Evolutionary conservation across 2,329 filamentous ascomycete genomes (phyloP).

Genomic region (Reticulascus tulasneorum): DNA sequence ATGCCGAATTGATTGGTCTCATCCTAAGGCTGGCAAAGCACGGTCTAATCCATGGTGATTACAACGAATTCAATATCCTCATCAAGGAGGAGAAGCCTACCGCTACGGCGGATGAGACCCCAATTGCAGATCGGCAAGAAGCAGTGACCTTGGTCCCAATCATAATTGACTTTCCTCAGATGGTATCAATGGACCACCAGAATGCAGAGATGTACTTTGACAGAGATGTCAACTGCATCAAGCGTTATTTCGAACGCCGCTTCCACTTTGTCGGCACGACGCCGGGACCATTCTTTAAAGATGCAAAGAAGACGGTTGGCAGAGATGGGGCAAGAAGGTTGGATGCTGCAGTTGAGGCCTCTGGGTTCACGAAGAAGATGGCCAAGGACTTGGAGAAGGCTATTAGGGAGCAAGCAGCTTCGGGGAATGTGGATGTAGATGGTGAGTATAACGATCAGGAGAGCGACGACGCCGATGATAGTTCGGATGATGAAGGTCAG

Average conservation of each 20-base stretch:
- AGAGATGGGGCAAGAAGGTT: conserved; percentile 65
- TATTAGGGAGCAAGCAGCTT: conserved; percentile 70
- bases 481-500: conserved; percentile 21
- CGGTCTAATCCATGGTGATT: conserved; percentile 94
- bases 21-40: conserved; percentile 79
- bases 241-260: conserved; percentile 84
- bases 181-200: conserved; percentile 89
- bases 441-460: conserved; percentile 22
- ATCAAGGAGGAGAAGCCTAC: conserved; percentile 67
- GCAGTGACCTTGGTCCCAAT: conserved; percentile 65
- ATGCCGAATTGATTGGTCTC: conserved; percentile 84
- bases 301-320: conserved; percentile 71
- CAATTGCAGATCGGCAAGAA: conserved; percentile 37
- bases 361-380: conserved; percentile 96
- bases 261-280: conserved; percentile 84
- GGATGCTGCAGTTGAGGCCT: conserved; percentile 86
- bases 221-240: conserved; percentile 91
- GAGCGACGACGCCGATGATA: conserved; percentile 18
- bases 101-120: conserved; percentile 30
- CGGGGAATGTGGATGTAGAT: conserved; percentile 31
- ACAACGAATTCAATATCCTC: conserved; percentile 98
- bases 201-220: conserved; percentile 99
- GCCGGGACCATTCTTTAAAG: conserved; percentile 79
- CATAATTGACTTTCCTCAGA: conserved; percentile 96
- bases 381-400: conserved; percentile 88